A percentile compares a stretch with the other conserved stretches of the same genome.
Conservation (phyloP, 2,329 filamentous ascomycete genomes). For the Clarireedia paspali region DNA sequence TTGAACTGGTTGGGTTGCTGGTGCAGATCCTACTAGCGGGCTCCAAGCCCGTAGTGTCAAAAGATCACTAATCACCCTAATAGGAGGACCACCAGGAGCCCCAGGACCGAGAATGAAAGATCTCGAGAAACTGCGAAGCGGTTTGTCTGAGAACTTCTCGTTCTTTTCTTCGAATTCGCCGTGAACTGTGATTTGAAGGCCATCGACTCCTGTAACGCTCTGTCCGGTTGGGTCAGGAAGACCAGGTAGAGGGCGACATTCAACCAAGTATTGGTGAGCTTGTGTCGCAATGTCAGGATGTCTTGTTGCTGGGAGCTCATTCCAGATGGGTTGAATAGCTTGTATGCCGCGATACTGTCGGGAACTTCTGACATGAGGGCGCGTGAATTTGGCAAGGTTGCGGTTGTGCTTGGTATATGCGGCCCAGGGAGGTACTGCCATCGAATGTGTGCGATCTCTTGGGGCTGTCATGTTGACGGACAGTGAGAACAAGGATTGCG, state of each 20-base stretch:
- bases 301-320: conserved; percentile 59
- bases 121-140: conserved; percentile 73
- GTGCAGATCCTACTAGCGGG: conserved; percentile 33
- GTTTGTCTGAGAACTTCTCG: conserved; percentile 43
- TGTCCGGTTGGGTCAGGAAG: conserved; percentile 62
- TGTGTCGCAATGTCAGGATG: conserved; percentile 65
- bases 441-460: conserved; percentile 35
- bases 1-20: background rate
- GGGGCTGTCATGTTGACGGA: conserved; percentile 59
- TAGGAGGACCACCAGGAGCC: conserved; percentile 43
- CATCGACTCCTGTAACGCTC: conserved; percentile 60
- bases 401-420: conserved; percentile 70
- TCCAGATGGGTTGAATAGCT: conserved; percentile 62
- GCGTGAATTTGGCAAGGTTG: conserved; percentile 65
- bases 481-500: conserved; percentile 66
- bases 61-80: conserved; percentile 75
- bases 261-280: conserved; percentile 69
- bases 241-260: conserved; percentile 67
- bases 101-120: conserved; percentile 75
- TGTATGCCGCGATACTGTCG: conserved; percentile 58
- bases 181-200: conserved; percentile 71
- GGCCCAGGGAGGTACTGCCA: conserved; percentile 54
- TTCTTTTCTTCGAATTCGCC: conserved; percentile 77
- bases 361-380: conserved; percentile 51
- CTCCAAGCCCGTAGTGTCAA: conserved; percentile 63